Evolutionary conservation across 163 green algal species (phyloP).

Genomic region (Volvox carteri): DNA sequence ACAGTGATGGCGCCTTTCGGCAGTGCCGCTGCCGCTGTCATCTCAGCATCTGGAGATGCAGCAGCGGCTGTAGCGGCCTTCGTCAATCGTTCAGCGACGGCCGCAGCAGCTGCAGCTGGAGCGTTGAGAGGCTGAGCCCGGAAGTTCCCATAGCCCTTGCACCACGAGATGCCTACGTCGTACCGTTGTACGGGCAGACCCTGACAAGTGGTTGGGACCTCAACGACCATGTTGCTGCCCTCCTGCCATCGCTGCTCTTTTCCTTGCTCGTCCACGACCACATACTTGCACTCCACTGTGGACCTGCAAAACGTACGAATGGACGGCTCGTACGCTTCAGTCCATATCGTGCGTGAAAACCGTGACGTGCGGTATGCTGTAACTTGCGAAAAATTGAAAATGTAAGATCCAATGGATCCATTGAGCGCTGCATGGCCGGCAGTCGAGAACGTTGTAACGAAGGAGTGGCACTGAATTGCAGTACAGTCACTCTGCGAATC

Average conservation of each 20-base stretch:
- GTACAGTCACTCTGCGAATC: no score
- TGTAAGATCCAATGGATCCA: neutral
- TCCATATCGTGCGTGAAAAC: neutral
- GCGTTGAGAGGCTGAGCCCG: neutral
- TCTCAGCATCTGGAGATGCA: no score
- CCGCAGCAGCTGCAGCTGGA: neutral
- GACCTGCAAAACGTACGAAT: constrained; percentile 28
- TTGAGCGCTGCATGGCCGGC: neutral
- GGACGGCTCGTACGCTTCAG: neutral
- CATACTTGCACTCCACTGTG: constrained; percentile 49
- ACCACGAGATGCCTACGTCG: constrained; percentile 38
- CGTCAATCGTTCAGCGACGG: neutral
- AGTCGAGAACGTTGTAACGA: neutral
- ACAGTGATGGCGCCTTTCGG: no score
- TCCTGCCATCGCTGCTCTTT: constrained; percentile 42
- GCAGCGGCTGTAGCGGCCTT: neutral
- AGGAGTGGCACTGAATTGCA: no score
- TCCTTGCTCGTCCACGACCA: constrained; percentile 31
- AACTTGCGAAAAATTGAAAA: neutral
- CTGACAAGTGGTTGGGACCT: neutral
- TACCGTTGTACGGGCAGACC: constrained; percentile 2
- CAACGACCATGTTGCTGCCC: constrained; percentile 39
- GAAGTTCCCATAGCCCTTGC: constrained; percentile 11
- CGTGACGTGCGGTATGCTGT: neutral
- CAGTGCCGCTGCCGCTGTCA: no score